Conservation (phyloP, 352 stramenopile species). For the Globisporangium nodosum region DNA sequence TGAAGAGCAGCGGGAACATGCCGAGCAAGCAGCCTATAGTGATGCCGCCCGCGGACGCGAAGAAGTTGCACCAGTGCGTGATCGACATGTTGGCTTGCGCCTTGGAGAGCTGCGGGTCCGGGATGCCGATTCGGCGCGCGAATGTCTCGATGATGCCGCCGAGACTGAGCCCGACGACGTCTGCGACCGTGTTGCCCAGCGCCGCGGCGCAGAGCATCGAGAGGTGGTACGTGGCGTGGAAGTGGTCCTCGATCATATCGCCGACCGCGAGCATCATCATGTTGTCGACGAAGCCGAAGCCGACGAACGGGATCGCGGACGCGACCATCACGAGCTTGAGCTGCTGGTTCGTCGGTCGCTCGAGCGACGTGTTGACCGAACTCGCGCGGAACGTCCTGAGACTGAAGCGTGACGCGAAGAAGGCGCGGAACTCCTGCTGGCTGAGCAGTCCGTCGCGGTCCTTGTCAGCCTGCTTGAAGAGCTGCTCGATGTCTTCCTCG, state of each 20-base stretch:
- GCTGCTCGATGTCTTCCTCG: slow-evolving; percentile 58
- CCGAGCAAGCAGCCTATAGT: slow-evolving; percentile 85
- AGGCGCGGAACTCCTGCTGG: slow-evolving; percentile 57
- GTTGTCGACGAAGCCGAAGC: slow-evolving; percentile 85
- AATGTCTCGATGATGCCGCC: slow-evolving; percentile 89
- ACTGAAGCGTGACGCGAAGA: slow-evolving; percentile 62
- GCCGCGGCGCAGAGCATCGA: slow-evolving; percentile 94
- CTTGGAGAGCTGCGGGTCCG: slow-evolving; percentile 68
- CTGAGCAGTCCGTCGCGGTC: slow-evolving; percentile 62
- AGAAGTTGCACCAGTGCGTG: slow-evolving; percentile 71
- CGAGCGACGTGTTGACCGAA: slow-evolving; percentile 25
- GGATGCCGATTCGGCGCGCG: slow-evolving; percentile 57
- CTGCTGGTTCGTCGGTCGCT: slow-evolving; percentile 50
- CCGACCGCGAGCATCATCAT: slow-evolving; percentile 86
- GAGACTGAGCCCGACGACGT: slow-evolving; percentile 91
- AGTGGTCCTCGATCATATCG: slow-evolving; percentile 93
- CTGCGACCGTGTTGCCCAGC: slow-evolving; percentile 93
- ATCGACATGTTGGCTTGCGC: slow-evolving; percentile 71
- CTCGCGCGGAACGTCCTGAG: slow-evolving; percentile 38
- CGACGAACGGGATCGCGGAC: slow-evolving; percentile 76
- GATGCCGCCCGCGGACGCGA: slow-evolving; percentile 78
- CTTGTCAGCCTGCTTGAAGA: slow-evolving; percentile 66
- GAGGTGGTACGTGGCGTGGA: slow-evolving; percentile 93
- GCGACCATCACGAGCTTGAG: slow-evolving; percentile 74
- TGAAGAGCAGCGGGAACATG: slow-evolving; percentile 89